Percentiles rank a stretch among this genome's conserved stretches.
phyloP scores from a whole-genome alignment of 257 asterid species.

The Prunella vulgaris region DNA sequence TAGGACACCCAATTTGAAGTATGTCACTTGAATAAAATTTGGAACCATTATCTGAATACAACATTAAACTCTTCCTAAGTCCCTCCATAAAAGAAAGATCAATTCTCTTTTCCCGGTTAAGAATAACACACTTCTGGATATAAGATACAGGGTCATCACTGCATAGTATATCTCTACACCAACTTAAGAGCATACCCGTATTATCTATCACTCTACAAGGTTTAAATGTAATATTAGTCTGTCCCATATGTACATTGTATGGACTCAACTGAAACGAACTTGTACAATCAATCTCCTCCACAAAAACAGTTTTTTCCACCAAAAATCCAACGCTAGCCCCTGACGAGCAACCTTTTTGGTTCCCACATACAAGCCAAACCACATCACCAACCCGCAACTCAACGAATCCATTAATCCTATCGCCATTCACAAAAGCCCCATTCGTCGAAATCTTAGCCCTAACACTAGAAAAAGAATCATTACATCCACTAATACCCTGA shows the following conservation, averaged over 20 bases:
- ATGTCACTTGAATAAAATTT: slow-evolving; percentile 16
- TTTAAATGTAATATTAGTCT: slow-evolving; percentile 17
- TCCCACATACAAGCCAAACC: slow-evolving; percentile 50
- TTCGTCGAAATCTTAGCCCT: slow-evolving; percentile 54
- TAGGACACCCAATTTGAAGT: slow-evolving; percentile 32
- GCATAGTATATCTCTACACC: slow-evolving; percentile 67
- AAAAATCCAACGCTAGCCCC: slow-evolving; percentile 50
- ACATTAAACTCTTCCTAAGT: slow-evolving; percentile 16
- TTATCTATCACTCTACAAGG: slow-evolving; percentile 30
- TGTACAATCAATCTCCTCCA: slow-evolving; percentile 48
- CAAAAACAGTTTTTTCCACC: slow-evolving; percentile 46
- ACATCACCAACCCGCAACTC: slow-evolving; percentile 64
- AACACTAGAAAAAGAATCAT: slow-evolving; percentile 21
- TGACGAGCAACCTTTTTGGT: slow-evolving; percentile 29
- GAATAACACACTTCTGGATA: slow-evolving; percentile 36
- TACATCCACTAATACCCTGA: slow-evolving; percentile 24
- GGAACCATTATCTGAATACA: slow-evolving; percentile 21
- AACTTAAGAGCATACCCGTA: slow-evolving; percentile 36
- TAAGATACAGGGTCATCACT: slow-evolving; percentile 60
- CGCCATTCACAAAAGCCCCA: slow-evolving; percentile 68
- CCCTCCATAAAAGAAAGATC: slow-evolving; percentile 21
- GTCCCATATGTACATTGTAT: slow-evolving; percentile 6
- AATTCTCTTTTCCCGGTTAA: slow-evolving; percentile 19
- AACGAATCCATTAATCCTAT: slow-evolving; percentile 43
- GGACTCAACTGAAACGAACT: slow-evolving; percentile 21